These are phyloP conservation scores for Starmerella asiatica DNA, from an alignment of 805 yeast species.

Conservation along the genomic window DNA sequence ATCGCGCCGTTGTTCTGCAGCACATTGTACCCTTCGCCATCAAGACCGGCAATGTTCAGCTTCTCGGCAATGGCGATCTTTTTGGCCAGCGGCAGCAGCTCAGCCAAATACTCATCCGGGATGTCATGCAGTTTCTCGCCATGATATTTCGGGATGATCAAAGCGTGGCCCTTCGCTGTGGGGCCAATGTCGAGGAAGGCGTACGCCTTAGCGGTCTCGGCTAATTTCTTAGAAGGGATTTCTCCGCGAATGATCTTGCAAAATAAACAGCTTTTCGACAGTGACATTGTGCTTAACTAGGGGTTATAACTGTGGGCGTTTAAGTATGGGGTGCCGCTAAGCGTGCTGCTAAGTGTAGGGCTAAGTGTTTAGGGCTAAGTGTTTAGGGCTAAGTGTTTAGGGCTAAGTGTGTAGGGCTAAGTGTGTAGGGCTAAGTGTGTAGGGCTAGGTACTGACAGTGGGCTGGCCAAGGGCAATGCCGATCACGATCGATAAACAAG, in stretches of 20 bases:
- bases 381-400: no score
- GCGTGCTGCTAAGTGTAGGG: no score
- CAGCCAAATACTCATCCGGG: constrained; percentile 82
- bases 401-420: no score
- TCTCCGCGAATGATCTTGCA: constrained; percentile 93
- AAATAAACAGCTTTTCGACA: constrained; percentile 48
- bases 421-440: no score
- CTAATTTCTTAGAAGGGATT: constrained; percentile 80
- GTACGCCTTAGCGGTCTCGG: constrained; percentile 65
- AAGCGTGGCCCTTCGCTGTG: constrained; percentile 73
- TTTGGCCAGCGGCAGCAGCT: constrained; percentile 77
- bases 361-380: no score
- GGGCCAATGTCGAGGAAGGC: constrained; percentile 93
- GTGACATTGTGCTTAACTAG: constrained; percentile 5
- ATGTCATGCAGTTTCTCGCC: constrained; percentile 86
- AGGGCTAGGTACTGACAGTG: no score
- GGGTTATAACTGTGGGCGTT: no score
- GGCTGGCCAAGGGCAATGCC: no score
- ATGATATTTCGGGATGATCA: constrained; percentile 84
- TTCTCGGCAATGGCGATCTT: constrained; percentile 63
- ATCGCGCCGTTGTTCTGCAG: constrained; percentile 88
- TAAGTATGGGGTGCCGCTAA: no score
- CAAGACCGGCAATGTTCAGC: constrained; percentile 39
- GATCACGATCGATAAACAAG: no score
- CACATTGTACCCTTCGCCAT: constrained; percentile 65